Evolutionary conservation across 177 flowering plant genomes (phyloP).

Genomic region (Tripterygium wilfordii): DNA sequence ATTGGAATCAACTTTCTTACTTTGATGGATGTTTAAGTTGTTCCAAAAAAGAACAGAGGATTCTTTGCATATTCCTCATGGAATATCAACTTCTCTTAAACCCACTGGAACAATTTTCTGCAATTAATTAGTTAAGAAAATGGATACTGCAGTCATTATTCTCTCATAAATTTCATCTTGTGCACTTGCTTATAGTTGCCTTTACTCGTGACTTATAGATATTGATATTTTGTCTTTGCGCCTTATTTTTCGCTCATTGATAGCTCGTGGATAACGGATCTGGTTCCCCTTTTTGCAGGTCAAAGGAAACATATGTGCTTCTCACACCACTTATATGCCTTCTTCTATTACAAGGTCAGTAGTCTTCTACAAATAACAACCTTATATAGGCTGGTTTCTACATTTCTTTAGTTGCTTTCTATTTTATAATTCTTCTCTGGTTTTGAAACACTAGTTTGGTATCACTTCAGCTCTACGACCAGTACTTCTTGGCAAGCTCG

Average conservation of each 20-base stretch:
- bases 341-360: slow-evolving; percentile 77
- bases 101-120: no score
- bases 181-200: no score
- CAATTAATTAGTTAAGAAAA: no score
- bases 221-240: no score
- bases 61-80: no score
- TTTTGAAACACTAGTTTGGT: slow-evolving; percentile 45
- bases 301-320: slow-evolving; percentile 43
- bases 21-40: not conserved
- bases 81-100: no score
- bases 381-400: not conserved
- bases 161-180: no score
- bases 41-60: not conserved
- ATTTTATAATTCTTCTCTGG: not conserved
- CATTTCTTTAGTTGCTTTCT: not conserved
- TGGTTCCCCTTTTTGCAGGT: slow-evolving; percentile 42
- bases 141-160: no score
- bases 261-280: not conserved
- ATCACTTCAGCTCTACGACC: slow-evolving; percentile 60
- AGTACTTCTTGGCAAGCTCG: slow-evolving; percentile 91
- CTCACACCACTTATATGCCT: slow-evolving; percentile 48
- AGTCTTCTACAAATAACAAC: not conserved
- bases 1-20: no score
- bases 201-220: no score
- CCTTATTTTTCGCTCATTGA: no score